These are phyloP conservation scores for Ilyonectria mors-panacis DNA, from an alignment of 2,329 filamentous ascomycete species.

Conservation along the genomic window DNA sequence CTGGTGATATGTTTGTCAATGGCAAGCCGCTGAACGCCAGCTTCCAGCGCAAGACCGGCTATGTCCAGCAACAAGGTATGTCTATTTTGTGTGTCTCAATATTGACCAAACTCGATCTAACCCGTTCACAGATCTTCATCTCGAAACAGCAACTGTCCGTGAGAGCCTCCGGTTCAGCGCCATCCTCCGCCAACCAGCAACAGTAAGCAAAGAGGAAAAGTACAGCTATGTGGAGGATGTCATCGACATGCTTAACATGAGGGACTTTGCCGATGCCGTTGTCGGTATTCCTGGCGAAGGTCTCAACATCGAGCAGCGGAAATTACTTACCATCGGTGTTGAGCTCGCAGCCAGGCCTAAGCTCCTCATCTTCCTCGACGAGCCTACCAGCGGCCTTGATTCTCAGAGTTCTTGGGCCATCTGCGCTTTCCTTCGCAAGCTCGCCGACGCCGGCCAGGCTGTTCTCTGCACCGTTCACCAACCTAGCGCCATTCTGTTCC, in stretches of 20 bases:
- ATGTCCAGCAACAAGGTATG: conserved; percentile 69
- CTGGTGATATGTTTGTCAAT: conserved; percentile 73
- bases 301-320: conserved; percentile 5
- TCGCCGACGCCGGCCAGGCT: background rate
- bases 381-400: background rate
- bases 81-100: background rate
- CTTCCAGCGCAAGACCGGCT: conserved; percentile 73
- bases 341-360: background rate
- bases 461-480: background rate
- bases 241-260: conserved; percentile 8
- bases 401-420: conserved; percentile 2
- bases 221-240: background rate
- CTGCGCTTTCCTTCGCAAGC: background rate
- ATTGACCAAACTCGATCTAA: conserved; percentile 38
- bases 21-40: conserved; percentile 65
- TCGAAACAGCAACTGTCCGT: background rate
- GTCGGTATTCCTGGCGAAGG: background rate
- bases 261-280: background rate
- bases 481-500: conserved; percentile 48
- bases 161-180: conserved; percentile 5
- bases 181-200: background rate
- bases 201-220: background rate
- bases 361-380: background rate
- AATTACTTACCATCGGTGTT: conserved; percentile 3
- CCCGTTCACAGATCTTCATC: background rate